Base-by-base conservation (phyloP, 2,329 filamentous ascomycete species). In the Neurospora crassa region DNA sequence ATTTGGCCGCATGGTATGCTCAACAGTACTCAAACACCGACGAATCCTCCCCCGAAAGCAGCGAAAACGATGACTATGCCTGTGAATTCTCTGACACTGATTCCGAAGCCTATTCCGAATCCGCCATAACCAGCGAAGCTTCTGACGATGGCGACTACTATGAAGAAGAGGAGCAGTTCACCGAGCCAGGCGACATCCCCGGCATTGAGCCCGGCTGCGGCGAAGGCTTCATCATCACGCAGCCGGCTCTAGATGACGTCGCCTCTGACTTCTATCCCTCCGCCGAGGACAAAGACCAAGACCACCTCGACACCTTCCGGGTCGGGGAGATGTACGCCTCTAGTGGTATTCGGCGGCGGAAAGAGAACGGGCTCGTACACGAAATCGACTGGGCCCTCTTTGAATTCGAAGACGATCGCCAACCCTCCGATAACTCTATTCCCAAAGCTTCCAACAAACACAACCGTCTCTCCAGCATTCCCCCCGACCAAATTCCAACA, bases 311-410 rank as follows among this genome's bases (percentile, higher is more conserved):
- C 67, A 93, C 90, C 0, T 96, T 92, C 76, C 88, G 89, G 16
- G 84, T 98, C 1, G 95, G 95, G 3, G 89, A 93, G 76, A 85
- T 98, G 4, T 93, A 96, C 77, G 95, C 95, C 0, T 96, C 93
- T 0, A 97, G 94, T 29, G 95, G 95, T 7, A 91, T 98, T 72
- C 89, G 93, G 5, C 89, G 95, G 40, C 90, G 92, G 78, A 86
- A 84, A 69, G 87, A 90, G 2, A 85, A 91, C 73, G 90, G 91
- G 5, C 83, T 96, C 34, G 84, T 92, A 6, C 95, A 97, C 79
- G 95, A 98, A 80, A 94, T 98, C 67, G 95, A 98, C 80, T 98
- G 95, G 95, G 94, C 94, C 0, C 83, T 98, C 2, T 94, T 98
- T 76, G 89, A 92, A 75, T 92, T 98, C 74, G 84, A 91, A 12